Base-by-base conservation (phyloP, 2,329 filamentous ascomycete species). In the Ophiostoma sp. region DNA sequence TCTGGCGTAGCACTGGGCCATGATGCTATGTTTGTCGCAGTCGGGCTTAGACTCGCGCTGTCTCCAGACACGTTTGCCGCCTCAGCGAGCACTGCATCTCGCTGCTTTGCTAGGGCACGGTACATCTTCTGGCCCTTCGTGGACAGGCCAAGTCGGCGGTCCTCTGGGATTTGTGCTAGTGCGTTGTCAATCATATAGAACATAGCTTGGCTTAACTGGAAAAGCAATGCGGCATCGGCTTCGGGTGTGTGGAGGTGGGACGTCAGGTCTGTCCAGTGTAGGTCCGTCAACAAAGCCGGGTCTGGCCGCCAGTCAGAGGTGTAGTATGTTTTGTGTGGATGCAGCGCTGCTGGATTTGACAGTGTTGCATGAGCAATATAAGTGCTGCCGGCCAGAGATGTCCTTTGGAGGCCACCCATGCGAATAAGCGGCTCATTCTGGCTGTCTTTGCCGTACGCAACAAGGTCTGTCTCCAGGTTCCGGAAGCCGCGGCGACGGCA, bases 361-460 rank as follows among this genome's bases (percentile, higher is more conserved):
- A 27, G 27, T 2, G 27, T 27, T 27, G 2, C 27, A 27, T 1
- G 27, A 27, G 27, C 27, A 27, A 2, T 27, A 27, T 1, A 27
- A 27, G 27, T 27, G 2, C 60, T 68, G 5, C 71, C 71, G 1
- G 69, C 70, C 27, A 72, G 68, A 3, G 70, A 71, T 1, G 71
- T 70, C 71, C 72, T 71, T 42, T 69, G 69, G 41, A 72, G 58
- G 44, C 70, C 71, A 5, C 69, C 69, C 70, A 72, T 72, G 64
- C 68, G 69, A 36, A 72, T 71, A 2, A 70, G 68, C 0, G 70
- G 70, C 12, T 49, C n/a, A 4, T 7, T 16, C 27, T 58, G 16
- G 12, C 14, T 36, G 1, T 41, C 58, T 14, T 11, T 47, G 5
- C 36, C 47, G 36, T 70, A 72, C 11, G 68, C 71, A 4, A 67